Percentiles rank a stretch among this genome's conserved stretches.
phyloP scores from a whole-genome alignment of 2,329 filamentous ascomycete genomes.

The Colletotrichum brevisporum region DNA sequence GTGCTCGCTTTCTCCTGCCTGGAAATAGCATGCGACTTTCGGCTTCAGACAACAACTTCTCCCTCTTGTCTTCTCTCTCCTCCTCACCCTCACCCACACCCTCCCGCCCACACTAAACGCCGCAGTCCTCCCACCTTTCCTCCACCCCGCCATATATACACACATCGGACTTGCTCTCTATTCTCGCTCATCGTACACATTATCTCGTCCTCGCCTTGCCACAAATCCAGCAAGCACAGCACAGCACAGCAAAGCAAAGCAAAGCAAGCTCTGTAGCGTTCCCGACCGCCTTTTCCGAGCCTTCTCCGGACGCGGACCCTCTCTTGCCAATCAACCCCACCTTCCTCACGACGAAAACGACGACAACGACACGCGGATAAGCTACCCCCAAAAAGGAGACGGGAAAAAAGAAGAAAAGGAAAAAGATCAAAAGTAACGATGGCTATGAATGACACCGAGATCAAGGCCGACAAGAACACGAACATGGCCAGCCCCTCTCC shows the following conservation, averaged over 20 bases:
- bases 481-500: slow-evolving; percentile 55
- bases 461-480: slow-evolving; percentile 53
- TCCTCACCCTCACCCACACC: background rate
- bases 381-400: too few relatives aligned
- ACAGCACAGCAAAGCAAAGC: too few relatives aligned
- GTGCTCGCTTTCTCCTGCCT: background rate
- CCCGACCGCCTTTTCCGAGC: background rate
- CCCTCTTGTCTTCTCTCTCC: slow-evolving; percentile 29
- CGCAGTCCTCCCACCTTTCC: slow-evolving; percentile 33
- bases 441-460: slow-evolving; percentile 57
- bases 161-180: too few relatives aligned
- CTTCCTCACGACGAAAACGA: slow-evolving; percentile 44
- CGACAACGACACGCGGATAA: slow-evolving; percentile 52
- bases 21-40: slow-evolving; percentile 39
- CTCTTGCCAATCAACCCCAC: slow-evolving; percentile 43
- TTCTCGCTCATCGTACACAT: too few relatives aligned
- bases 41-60: slow-evolving; percentile 34
- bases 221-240: too few relatives aligned
- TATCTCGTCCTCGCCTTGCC: slow-evolving; percentile 4
- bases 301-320: slow-evolving; percentile 44
- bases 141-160: background rate
- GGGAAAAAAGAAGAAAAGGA: slow-evolving; percentile 40
- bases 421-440: slow-evolving; percentile 44
- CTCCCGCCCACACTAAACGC: slow-evolving; percentile 27
- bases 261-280: too few relatives aligned